Evolutionary conservation across 805 yeast species (phyloP).

Genomic region (Nakazawaea populi): DNA sequence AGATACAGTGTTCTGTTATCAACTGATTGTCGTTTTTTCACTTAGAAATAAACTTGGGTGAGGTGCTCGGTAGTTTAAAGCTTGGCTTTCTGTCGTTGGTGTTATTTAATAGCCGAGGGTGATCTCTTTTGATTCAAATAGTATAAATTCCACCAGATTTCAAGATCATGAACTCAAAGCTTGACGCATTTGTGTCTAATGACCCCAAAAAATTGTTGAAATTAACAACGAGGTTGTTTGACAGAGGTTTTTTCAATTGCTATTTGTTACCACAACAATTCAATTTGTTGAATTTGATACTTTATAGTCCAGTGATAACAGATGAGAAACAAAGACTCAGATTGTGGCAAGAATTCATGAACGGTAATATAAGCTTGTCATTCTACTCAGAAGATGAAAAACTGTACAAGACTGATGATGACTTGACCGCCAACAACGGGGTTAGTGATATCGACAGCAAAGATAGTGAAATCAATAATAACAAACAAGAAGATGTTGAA

Average conservation of each 20-base stretch:
- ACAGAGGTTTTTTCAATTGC: constrained; percentile 36
- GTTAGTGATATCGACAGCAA: constrained; percentile 11
- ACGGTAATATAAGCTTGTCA: constrained; percentile 27
- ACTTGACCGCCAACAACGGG: background rate
- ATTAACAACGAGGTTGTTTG: constrained; percentile 29
- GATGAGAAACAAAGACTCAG: constrained; percentile 15
- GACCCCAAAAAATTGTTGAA: constrained; percentile 23
- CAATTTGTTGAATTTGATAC: constrained; percentile 39
- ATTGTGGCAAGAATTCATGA: constrained; percentile 42
- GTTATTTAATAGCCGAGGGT: too few relatives aligned
- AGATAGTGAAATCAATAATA: background rate
- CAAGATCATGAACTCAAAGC: constrained; percentile 5
- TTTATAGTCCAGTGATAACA: constrained; percentile 26
- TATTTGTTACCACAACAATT: constrained; percentile 53
- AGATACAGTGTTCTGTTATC: too few relatives aligned
- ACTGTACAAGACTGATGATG: background rate
- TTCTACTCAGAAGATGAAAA: constrained; percentile 14
- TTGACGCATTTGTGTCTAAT: constrained; percentile 14
- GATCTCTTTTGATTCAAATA: background rate
- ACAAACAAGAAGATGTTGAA: constrained; percentile 19
- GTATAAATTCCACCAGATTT: background rate
- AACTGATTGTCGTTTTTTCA: too few relatives aligned
- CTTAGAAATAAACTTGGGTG: too few relatives aligned
- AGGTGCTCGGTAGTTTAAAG: too few relatives aligned
- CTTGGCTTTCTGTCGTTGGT: too few relatives aligned